A percentile compares a stretch with the other conserved stretches of the same genome.
Evolutionary conservation across 148 eudicot genomes (phyloP).

Genomic region (Linanthus parryae): DNA sequence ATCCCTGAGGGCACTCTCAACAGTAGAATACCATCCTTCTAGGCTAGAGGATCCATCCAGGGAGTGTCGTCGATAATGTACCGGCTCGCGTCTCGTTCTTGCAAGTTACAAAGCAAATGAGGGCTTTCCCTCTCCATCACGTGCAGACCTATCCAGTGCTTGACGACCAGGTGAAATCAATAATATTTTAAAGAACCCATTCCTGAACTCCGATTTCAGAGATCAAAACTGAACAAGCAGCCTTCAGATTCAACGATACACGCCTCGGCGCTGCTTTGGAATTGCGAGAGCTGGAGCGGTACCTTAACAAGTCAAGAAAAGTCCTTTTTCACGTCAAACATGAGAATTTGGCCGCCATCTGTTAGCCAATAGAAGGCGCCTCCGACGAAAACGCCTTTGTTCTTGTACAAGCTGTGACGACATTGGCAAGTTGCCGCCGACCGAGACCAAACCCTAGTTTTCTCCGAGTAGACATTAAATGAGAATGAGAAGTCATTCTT

Average conservation of each 20-base stretch:
- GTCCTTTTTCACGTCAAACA: conserved; percentile 30
- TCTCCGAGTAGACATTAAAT: too few species aligned
- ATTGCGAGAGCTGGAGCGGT: conserved; percentile 20
- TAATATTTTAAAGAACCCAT: conserved; percentile 33
- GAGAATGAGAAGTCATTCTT: too few species aligned
- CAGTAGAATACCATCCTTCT: conserved; percentile 26
- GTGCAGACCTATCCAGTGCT: conserved; percentile 13
- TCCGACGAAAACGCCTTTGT: too few species aligned
- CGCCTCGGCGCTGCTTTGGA: conserved; percentile 15
- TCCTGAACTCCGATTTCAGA: conserved; percentile 30
- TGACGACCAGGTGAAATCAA: conserved; percentile 26
- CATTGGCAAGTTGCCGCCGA: too few species aligned
- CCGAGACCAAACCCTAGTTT: too few species aligned
- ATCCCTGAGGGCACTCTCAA: conserved; percentile 18
- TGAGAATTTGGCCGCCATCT: conserved; percentile 27
- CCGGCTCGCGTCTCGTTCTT: conserved; percentile 7
- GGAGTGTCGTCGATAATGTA: background rate
- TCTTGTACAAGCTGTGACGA: too few species aligned
- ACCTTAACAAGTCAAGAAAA: conserved; percentile 19
- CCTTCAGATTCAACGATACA: conserved; percentile 37
- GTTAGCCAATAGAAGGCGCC: conserved; percentile 33
- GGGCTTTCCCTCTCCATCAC: conserved; percentile 28
- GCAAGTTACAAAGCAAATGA: conserved; percentile 11
- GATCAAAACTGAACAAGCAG: conserved; percentile 13
- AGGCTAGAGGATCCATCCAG: conserved; percentile 31